A percentile compares a stretch with the other conserved stretches of the same genome.
Evolutionary conservation across 2,329 filamentous ascomycete genomes (phyloP).

Genomic region (Fusarium camptoceras): DNA sequence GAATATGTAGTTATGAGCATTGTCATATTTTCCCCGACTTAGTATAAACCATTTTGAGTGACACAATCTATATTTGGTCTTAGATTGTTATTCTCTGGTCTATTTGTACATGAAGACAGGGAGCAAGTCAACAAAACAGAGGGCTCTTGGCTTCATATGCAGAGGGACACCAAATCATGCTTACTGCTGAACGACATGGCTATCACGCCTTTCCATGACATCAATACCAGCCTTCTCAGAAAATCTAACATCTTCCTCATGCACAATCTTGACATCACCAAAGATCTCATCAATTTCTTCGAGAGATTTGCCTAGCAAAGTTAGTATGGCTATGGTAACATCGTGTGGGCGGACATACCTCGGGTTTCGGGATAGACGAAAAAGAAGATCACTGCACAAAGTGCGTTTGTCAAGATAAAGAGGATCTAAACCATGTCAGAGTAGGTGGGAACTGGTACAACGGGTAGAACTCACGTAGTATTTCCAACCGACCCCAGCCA

Average conservation of each 20-base stretch:
- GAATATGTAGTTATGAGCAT: too few species aligned
- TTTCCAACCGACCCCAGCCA: slow-evolving; percentile 55
- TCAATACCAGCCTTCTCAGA: slow-evolving; percentile 33
- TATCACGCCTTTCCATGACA: neutral
- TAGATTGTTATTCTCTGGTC: too few species aligned
- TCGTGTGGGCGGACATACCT: slow-evolving; percentile 38
- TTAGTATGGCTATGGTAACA: neutral
- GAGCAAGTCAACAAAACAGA: too few species aligned
- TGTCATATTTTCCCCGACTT: too few species aligned
- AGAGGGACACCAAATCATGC: accelerated
- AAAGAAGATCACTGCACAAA: slow-evolving; percentile 52
- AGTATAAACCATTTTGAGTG: too few species aligned
- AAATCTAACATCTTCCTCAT: slow-evolving; percentile 39
- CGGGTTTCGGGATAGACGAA: slow-evolving; percentile 54
- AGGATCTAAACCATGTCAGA: slow-evolving; percentile 47
- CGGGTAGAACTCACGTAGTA: slow-evolving; percentile 50
- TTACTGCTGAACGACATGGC: neutral
- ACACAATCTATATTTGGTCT: too few species aligned
- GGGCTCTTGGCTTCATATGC: neutral
- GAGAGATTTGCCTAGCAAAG: slow-evolving; percentile 52
- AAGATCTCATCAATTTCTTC: slow-evolving; percentile 57
- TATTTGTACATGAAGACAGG: too few species aligned
- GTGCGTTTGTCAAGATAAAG: slow-evolving; percentile 54
- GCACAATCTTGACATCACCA: slow-evolving; percentile 51
- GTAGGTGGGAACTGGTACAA: accelerated